These are phyloP conservation scores for Hemerocallis citrina DNA, from an alignment of 106 monocot genomes.

Conservation along the genomic window DNA sequence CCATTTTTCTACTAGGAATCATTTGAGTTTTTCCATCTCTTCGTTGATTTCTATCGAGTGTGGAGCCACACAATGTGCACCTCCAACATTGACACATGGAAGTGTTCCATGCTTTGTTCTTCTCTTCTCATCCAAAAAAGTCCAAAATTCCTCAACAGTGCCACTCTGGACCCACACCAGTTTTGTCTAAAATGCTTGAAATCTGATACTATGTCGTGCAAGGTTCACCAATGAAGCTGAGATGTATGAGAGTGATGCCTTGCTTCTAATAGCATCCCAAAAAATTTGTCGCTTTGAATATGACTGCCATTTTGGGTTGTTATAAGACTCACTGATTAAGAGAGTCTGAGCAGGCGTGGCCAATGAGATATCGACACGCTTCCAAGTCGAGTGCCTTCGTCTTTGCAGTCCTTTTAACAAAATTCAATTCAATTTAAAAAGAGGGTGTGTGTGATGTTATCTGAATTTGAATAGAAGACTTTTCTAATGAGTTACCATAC, in stretches of 20 bases:
- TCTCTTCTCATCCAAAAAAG: background rate
- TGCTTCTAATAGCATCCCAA: conserved; percentile 6
- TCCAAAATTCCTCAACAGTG: background rate
- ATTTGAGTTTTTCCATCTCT: no score
- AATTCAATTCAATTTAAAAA: no score
- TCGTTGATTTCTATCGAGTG: no score
- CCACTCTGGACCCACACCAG: background rate
- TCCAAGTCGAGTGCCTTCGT: no score
- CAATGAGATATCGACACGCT: background rate
- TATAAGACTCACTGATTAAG: no score
- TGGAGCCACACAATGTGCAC: no score
- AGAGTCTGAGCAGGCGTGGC: background rate
- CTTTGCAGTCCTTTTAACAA: no score
- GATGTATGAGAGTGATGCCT: conserved; percentile 8
- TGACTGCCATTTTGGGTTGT: conserved; percentile 3
- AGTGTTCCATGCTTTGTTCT: background rate
- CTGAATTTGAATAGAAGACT: no score
- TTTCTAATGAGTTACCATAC: no score
- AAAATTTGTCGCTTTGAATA: background rate
- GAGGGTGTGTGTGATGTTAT: no score
- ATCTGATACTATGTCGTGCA: background rate
- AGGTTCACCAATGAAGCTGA: background rate
- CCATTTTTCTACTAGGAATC: no score
- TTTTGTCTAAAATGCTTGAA: background rate
- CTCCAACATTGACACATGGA: conserved; percentile 8